Conservation (phyloP, 805 yeast species). For the Ogataea allantospora region DNA sequence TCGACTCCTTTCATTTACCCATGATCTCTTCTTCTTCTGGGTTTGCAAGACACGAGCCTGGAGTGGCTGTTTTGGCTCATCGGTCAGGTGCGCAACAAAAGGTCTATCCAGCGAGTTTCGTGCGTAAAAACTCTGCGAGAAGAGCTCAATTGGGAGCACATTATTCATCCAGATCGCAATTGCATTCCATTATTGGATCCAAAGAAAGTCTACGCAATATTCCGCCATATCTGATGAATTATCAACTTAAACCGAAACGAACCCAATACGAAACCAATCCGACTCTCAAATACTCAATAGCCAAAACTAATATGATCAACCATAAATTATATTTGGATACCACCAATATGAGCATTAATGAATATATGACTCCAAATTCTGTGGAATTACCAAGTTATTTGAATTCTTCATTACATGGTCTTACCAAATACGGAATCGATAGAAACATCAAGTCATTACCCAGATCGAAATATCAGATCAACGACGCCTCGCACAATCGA, state of each 20-base stretch:
- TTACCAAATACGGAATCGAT: conserved; percentile 14
- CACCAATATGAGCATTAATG: conserved; percentile 15
- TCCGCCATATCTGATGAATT: conserved; percentile 22
- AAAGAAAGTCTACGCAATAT: conserved; percentile 13
- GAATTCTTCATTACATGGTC: conserved; percentile 11
- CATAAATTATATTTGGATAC: conserved; percentile 16
- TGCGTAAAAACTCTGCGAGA: conserved; percentile 3
- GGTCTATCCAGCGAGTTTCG: conserved; percentile 3
- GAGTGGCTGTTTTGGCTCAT: conserved; percentile 3
- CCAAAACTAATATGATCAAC: conserved; percentile 12
- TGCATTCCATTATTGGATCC: conserved; percentile 17
- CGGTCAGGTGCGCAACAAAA: background rate
- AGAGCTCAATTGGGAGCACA: conserved; percentile 4
- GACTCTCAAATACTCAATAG: conserved; percentile 19
- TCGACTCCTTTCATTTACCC: background rate
- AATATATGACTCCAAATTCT: conserved; percentile 9
- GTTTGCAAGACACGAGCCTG: conserved; percentile 1
- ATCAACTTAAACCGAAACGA: conserved; percentile 12
- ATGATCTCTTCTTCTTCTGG: conserved; percentile 9
- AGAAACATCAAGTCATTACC: conserved; percentile 13
- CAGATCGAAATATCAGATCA: conserved; percentile 4
- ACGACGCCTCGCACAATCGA: conserved; percentile 15
- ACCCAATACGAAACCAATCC: conserved; percentile 25
- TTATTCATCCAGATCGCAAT: conserved; percentile 3
- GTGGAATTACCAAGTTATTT: conserved; percentile 8